phyloP scores from a whole-genome alignment of 2,329 filamentous ascomycete genomes.

The Pseudocercospora fuligena region DNA sequence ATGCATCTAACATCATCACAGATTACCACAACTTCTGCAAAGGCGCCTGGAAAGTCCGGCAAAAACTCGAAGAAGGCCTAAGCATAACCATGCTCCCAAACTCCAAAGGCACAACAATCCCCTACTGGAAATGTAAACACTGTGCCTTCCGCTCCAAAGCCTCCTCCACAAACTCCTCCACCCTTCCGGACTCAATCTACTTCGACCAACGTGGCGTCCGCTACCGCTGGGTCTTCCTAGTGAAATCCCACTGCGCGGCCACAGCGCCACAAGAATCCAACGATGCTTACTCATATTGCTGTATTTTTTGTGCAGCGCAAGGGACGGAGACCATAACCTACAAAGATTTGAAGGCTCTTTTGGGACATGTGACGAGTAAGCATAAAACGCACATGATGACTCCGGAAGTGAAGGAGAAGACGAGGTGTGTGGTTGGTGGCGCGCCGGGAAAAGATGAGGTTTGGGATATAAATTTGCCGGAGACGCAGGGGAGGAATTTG shows the following conservation, averaged over 20 bases:
- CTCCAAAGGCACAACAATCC: conserved; percentile 9
- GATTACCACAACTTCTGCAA: conserved; percentile 27
- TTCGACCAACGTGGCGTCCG: conserved; percentile 19
- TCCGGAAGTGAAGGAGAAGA: conserved; percentile 36
- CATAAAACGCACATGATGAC: conserved; percentile 42
- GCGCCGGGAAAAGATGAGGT: conserved; percentile 25
- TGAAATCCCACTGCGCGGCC: conserved; percentile 21
- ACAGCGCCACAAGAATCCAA: neutral
- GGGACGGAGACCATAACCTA: conserved; percentile 9
- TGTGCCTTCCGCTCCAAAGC: conserved; percentile 21
- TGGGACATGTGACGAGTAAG: conserved; percentile 45
- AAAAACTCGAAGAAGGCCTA: conserved; percentile 16
- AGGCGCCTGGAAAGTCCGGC: conserved; percentile 20
- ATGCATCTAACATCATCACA: conserved; percentile 8
- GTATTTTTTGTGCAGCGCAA: conserved; percentile 29
- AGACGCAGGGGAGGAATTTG: conserved; percentile 3
- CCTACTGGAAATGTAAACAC: conserved; percentile 24
- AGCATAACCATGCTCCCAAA: conserved; percentile 15
- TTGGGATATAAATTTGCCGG: conserved; percentile 1
- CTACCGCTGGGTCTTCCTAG: conserved; percentile 28
- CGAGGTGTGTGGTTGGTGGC: conserved; percentile 44
- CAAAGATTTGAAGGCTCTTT: conserved; percentile 30
- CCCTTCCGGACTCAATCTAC: conserved; percentile 17
- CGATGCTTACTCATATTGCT: conserved; percentile 24
- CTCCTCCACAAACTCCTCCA: neutral